Evolutionary conservation across 2,329 filamentous ascomycete species (phyloP).

Genomic region (Fusarium sp.): DNA sequence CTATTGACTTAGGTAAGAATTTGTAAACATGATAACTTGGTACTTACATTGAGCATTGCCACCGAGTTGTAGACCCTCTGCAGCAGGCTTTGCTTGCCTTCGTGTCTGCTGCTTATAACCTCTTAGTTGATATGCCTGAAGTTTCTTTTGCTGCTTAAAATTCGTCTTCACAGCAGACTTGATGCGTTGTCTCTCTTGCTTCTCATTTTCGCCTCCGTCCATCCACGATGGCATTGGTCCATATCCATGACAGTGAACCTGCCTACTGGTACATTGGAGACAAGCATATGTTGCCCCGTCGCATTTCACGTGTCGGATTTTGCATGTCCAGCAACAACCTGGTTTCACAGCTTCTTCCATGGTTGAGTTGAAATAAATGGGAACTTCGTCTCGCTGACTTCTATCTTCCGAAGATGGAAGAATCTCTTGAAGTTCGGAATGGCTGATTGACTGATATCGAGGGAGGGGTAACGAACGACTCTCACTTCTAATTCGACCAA

Average conservation of each 20-base stretch:
- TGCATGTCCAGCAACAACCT: background rate
- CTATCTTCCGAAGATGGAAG: background rate
- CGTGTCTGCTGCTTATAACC: rapidly evolving
- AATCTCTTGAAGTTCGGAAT: background rate
- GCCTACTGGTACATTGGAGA: background rate
- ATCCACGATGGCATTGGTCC: background rate
- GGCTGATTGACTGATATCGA: background rate
- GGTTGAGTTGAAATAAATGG: background rate
- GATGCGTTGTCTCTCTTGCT: background rate
- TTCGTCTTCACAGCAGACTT: background rate
- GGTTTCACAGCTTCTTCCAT: background rate
- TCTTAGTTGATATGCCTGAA: background rate
- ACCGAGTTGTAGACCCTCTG: rapidly evolving
- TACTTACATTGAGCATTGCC: background rate
- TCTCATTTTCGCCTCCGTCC: background rate
- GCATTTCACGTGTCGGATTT: background rate
- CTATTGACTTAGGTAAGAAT: background rate
- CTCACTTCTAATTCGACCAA: background rate
- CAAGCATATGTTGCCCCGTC: background rate
- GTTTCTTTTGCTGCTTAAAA: background rate
- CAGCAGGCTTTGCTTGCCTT: background rate
- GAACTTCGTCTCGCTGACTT: background rate
- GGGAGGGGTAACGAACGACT: background rate
- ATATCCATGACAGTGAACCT: background rate
- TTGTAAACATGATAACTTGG: rapidly evolving